Base-by-base conservation (phyloP, 73 alveolate species). In the Symbiodinium natans region DNA sequence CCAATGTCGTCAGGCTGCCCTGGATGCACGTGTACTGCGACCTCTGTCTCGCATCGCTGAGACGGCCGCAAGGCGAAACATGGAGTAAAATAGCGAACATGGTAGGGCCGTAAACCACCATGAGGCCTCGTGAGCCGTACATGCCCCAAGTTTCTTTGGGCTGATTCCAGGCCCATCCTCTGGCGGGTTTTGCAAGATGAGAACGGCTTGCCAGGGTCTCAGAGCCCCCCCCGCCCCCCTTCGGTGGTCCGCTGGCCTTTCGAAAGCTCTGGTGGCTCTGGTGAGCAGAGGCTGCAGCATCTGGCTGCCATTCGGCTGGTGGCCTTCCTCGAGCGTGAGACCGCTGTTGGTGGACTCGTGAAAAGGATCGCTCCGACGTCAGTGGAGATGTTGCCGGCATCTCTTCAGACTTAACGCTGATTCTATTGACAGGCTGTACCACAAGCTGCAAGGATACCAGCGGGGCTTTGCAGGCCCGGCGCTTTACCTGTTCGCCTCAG, bases 231-330 rank as follows among this genome's bases (percentile, higher is more conserved):
- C n/a, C n/a, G n/a, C 23, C 23, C 63, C 23, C 23, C 63, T 48
- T 8, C 63, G 8, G 63, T 8, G 17, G 8, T 48, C 23, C 17
- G 63, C 8, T 48, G 8, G 63, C 63, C 17, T n/a, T n/a, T n/a
- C n/a, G n/a, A n/a, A n/a, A n/a, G n/a, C n/a, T n/a, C n/a, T n/a
- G 4, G 40, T 23, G 1, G 29, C 36, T 6, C 41, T 74, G 5
- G 40, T 10, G 25, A 74, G 4, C 41, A 10, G 1, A 68, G 84
- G 84, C 29, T 74, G 40, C 84, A 33, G n/a, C 84, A 74, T 33
- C 27, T 74, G 29, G 84, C 84, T 15, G 84, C 84, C 84, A 74
- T 74, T 34, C 84, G 84, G 11, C 84, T 74, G 84, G 84, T 74
- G 34, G 84, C 84, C 17, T 74, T 74, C 84, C 84, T 74, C 13